Conservation (phyloP, 257 asterid genomes). For the Lavandula angustifolia region DNA sequence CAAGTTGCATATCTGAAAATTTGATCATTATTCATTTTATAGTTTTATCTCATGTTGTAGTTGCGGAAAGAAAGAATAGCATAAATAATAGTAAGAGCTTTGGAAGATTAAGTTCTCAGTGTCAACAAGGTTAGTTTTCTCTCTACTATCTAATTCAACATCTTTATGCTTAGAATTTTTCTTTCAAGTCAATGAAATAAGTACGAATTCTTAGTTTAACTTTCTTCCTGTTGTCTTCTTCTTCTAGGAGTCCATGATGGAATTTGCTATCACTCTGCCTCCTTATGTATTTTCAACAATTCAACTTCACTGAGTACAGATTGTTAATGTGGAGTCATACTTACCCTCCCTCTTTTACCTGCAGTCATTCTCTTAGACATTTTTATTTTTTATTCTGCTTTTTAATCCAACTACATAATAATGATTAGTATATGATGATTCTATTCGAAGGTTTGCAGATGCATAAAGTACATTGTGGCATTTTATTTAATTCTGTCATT, state of each 20-base stretch:
- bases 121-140: constrained; percentile 77
- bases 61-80: constrained; percentile 95
- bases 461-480: neutral
- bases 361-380: constrained; percentile 14
- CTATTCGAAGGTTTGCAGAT: neutral
- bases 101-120: constrained; percentile 96
- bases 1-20: neutral
- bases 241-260: neutral
- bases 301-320: neutral
- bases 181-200: neutral
- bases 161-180: constrained; percentile 3
- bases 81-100: constrained; percentile 90
- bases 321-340: constrained; percentile 17
- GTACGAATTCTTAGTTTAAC: constrained; percentile 24
- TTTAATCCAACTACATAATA: constrained; percentile 3
- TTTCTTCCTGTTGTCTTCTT: neutral
- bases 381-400: neutral
- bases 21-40: neutral
- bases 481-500: neutral
- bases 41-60: constrained; percentile 40
- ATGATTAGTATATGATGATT: constrained; percentile 3
- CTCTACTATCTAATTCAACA: constrained; percentile 20
- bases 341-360: constrained; percentile 22
- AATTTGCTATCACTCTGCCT: too few species aligned
- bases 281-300: too few species aligned